Conservation (phyloP, 31 red algal genomes). For the Odonthalia washingtoniensis region DNA sequence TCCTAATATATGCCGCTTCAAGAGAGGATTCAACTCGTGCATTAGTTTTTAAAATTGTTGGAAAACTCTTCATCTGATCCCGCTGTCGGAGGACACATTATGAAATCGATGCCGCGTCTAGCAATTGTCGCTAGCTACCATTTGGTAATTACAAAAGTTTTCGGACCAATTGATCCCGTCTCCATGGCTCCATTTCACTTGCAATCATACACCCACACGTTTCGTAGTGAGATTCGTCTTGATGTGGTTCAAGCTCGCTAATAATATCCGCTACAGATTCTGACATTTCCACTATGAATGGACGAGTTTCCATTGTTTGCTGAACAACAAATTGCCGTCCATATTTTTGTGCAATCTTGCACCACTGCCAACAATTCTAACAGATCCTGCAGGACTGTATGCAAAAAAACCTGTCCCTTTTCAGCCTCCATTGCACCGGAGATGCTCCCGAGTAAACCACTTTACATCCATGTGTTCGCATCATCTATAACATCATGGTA, state of each 20-base stretch:
- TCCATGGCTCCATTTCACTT: conserved; percentile 49
- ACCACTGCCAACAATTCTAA: conserved; percentile 89
- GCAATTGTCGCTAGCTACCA: conserved; percentile 80
- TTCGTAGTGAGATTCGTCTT: conserved; percentile 96
- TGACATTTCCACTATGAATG: conserved; percentile 94
- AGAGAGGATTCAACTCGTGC: conserved; percentile 77
- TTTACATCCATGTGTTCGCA: too few species aligned
- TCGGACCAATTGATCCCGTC: conserved; percentile 66
- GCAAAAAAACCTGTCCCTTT: conserved; percentile 89
- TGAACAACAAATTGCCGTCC: conserved; percentile 87
- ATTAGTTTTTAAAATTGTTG: conserved; percentile 87
- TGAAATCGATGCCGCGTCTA: conserved; percentile 72
- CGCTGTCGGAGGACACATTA: conserved; percentile 70
- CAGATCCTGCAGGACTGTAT: conserved; percentile 95
- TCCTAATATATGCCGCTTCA: conserved; percentile 84
- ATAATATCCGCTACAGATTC: conserved; percentile 88
- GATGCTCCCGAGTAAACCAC: conserved; percentile 97
- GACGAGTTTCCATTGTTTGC: conserved; percentile 75
- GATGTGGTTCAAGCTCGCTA: conserved; percentile 91
- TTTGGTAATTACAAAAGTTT: conserved; percentile 97
- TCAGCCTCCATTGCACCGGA: conserved; percentile 96
- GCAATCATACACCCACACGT: conserved; percentile 86
- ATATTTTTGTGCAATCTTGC: conserved; percentile 98
- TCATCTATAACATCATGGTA: too few species aligned
- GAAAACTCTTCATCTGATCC: conserved; percentile 92